Conservation (phyloP, 2,329 filamentous ascomycete species). For the Aspergillus pseudotamarii region DNA sequence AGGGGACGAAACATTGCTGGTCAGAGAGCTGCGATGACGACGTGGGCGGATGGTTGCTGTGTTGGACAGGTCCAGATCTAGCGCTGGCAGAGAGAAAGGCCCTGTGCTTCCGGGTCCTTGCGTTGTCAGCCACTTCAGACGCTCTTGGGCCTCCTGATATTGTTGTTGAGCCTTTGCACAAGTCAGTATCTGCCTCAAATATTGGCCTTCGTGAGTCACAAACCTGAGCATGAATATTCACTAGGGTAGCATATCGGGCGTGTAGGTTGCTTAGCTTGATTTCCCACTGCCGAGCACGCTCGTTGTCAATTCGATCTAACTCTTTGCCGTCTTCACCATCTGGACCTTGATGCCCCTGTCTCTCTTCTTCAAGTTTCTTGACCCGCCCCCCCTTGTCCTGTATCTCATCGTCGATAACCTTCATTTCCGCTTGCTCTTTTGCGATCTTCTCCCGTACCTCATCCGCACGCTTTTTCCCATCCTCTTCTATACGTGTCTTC, state of each 20-base stretch:
- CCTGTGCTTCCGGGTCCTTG: conserved; percentile 41
- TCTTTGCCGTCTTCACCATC: conserved; percentile 55
- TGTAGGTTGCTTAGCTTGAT: conserved; percentile 46
- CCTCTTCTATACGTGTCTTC: conserved; percentile 44
- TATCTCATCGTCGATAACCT: conserved; percentile 62
- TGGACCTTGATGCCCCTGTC: conserved; percentile 52
- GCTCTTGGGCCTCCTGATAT: conserved; percentile 51
- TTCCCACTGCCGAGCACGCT: conserved; percentile 52
- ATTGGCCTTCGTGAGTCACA: conserved; percentile 6
- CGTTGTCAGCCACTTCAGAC: conserved; percentile 46
- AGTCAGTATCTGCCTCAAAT: conserved; percentile 9
- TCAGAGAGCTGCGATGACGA: conserved; percentile 49
- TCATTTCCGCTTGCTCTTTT: conserved; percentile 54
- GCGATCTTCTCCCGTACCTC: conserved; percentile 49
- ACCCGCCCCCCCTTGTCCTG: conserved; percentile 62
- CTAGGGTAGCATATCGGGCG: conserved; percentile 46
- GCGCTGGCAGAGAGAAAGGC: conserved; percentile 44
- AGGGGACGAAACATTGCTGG: conserved; percentile 52
- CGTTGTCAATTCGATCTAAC: conserved; percentile 52
- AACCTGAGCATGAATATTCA: conserved; percentile 44
- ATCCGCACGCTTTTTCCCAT: conserved; percentile 42
- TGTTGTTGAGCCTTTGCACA: conserved; percentile 39
- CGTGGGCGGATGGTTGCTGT: conserved; percentile 46
- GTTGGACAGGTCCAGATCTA: conserved; percentile 47
- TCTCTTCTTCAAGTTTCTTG: conserved; percentile 63